Conservation (phyloP, 306 rosid genomes). For the Corylus americana region DNA sequence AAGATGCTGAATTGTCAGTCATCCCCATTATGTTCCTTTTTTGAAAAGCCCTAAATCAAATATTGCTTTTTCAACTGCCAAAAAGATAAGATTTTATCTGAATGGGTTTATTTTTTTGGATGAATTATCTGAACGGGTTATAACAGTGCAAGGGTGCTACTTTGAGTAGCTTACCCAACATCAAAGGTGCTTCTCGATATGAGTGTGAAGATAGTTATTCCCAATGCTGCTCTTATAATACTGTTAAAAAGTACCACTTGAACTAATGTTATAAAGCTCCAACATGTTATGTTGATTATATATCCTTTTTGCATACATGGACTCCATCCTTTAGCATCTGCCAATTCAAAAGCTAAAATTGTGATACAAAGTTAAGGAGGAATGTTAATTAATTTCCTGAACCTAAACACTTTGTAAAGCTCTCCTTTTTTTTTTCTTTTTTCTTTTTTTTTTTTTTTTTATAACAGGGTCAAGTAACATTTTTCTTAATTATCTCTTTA, state of each 20-base stretch:
- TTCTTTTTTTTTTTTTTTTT: background rate
- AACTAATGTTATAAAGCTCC: background rate
- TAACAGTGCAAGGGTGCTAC: background rate
- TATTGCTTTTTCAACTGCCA: background rate
- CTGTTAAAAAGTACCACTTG: background rate
- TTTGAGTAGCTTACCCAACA: background rate
- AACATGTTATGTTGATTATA: background rate
- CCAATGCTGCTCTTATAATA: background rate
- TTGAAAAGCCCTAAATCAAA: background rate
- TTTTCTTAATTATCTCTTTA: slow-evolving; percentile 26
- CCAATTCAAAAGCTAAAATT: background rate
- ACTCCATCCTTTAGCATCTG: background rate
- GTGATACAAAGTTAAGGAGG: background rate
- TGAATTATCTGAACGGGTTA: too few species aligned
- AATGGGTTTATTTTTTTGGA: background rate
- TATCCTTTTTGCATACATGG: background rate
- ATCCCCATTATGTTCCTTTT: background rate
- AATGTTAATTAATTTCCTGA: background rate
- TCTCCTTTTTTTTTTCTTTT: background rate
- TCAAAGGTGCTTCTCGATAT: too few species aligned
- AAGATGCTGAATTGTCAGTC: background rate
- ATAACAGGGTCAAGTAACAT: slow-evolving; percentile 4
- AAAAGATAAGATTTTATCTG: background rate
- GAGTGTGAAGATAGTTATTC: background rate
- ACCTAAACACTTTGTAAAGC: background rate